Conservation (phyloP, 805 yeast genomes). For the Candida koratica region DNA sequence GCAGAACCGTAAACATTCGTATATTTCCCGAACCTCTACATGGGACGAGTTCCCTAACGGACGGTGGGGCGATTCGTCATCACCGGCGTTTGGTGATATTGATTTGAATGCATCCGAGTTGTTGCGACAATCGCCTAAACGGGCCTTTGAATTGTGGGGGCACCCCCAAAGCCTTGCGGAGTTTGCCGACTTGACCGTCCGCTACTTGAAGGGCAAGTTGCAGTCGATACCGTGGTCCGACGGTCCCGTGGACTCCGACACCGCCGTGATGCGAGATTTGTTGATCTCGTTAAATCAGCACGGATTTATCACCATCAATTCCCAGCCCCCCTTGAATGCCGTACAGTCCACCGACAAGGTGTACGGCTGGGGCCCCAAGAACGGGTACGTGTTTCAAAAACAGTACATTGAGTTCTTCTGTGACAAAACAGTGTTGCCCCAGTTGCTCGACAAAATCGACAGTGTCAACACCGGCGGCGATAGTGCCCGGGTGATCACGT, state of each 20-base stretch:
- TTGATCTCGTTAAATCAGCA: constrained; percentile 61
- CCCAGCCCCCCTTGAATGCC: constrained; percentile 92
- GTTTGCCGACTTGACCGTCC: constrained; percentile 57
- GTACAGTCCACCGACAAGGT: constrained; percentile 62
- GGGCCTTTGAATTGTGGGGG: constrained; percentile 87
- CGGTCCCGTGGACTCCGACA: constrained; percentile 78
- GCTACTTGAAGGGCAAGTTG: constrained; percentile 69
- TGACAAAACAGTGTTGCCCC: constrained; percentile 49
- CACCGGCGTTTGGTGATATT: constrained; percentile 93
- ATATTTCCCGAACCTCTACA: constrained; percentile 80
- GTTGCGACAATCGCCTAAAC: constrained; percentile 76
- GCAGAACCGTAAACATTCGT: constrained; percentile 89
- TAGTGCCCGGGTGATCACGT: constrained; percentile 53
- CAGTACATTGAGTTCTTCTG: constrained; percentile 85
- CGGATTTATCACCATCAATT: constrained; percentile 79
- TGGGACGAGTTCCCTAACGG: constrained; percentile 99
- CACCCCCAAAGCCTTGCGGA: constrained; percentile 60
- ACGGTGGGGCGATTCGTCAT: constrained; percentile 96
- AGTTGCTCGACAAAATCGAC: constrained; percentile 41
- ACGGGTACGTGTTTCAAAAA: constrained; percentile 92
- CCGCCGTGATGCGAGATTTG: constrained; percentile 54
- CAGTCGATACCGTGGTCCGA: constrained; percentile 92
- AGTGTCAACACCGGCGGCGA: constrained; percentile 38
- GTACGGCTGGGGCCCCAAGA: constrained; percentile 93
- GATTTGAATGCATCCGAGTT: constrained; percentile 77